Evolutionary conservation across 2,329 filamentous ascomycete genomes (phyloP).

Genomic region (Sphaceloma murrayae): DNA sequence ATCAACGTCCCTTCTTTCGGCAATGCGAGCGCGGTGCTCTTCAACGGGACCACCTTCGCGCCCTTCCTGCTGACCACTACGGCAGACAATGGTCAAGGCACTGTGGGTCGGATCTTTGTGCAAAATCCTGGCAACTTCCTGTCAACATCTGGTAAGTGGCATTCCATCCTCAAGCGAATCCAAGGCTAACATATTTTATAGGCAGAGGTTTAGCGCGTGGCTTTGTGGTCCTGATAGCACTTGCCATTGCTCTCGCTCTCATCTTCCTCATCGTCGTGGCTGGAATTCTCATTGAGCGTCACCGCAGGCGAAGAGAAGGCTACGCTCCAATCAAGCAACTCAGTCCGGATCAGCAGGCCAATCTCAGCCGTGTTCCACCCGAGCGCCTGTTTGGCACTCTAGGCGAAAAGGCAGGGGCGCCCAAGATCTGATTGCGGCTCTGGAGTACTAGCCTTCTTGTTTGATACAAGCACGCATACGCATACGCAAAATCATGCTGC

Average conservation of each 20-base stretch:
- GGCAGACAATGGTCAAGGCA: slow-evolving; percentile 53
- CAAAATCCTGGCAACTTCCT: slow-evolving; percentile 69
- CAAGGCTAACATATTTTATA: slow-evolving; percentile 1
- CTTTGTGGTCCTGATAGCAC: slow-evolving; percentile 69
- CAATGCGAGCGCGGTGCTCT: slow-evolving; percentile 74
- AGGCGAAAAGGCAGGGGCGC: slow-evolving; percentile 17
- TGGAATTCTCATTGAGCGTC: slow-evolving; percentile 65
- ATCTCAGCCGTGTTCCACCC: slow-evolving; percentile 44
- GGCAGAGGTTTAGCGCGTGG: slow-evolving; percentile 51
- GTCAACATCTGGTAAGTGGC: slow-evolving; percentile 47
- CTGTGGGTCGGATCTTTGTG: slow-evolving; percentile 72
- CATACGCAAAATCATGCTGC: neutral
- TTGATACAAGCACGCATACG: neutral
- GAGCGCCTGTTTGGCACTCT: slow-evolving; percentile 30
- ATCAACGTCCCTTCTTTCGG: slow-evolving; percentile 68
- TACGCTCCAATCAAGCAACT: slow-evolving; percentile 65
- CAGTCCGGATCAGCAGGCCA: slow-evolving; percentile 34
- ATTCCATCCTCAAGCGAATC: no score
- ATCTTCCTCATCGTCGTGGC: slow-evolving; percentile 68
- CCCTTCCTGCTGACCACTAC: slow-evolving; percentile 75
- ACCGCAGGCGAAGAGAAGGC: slow-evolving; percentile 67
- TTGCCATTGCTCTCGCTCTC: slow-evolving; percentile 66
- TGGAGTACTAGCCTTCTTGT: no score
- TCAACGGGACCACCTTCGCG: slow-evolving; percentile 67
- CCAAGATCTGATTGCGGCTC: slow-evolving; percentile 17